Conservation (phyloP, 345 rosid genomes). For the Brassica rapa region DNA sequence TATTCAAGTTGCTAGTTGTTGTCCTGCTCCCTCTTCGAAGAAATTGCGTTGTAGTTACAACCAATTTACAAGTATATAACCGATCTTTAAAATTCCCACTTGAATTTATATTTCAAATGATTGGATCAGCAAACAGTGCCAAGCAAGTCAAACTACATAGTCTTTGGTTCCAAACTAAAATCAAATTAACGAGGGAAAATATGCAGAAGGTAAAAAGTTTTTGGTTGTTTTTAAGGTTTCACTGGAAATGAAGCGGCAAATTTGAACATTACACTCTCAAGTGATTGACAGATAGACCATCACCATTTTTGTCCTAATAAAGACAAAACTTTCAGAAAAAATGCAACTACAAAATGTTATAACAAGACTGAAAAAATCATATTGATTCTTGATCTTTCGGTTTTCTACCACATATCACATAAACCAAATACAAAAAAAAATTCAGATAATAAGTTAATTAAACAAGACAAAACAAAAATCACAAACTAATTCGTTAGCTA, state of each 20-base stretch:
- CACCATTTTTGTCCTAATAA: slow-evolving; percentile 14
- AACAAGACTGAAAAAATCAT: background rate
- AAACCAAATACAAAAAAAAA: no score
- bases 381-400: background rate
- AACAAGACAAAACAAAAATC: background rate
- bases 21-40: background rate
- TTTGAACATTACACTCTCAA: background rate
- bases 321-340: slow-evolving; percentile 13
- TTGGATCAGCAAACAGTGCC: background rate
- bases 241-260: slow-evolving; percentile 33
- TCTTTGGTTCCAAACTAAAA: background rate
- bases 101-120: background rate
- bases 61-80: no score
- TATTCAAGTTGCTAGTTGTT: no score
- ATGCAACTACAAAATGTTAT: background rate
- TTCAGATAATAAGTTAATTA: no score
- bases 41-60: background rate
- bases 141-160: background rate
- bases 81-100: background rate
- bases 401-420: background rate
- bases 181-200: slow-evolving; percentile 23
- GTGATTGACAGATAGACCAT: slow-evolving; percentile 23
- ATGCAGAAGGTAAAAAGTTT: background rate
- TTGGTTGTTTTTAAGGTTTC: background rate
- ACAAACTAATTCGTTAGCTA: slow-evolving; percentile 40